These are phyloP conservation scores for Tilletia walkeri DNA, from an alignment of 1,284 basidiomycete species.

Conservation along the genomic window DNA sequence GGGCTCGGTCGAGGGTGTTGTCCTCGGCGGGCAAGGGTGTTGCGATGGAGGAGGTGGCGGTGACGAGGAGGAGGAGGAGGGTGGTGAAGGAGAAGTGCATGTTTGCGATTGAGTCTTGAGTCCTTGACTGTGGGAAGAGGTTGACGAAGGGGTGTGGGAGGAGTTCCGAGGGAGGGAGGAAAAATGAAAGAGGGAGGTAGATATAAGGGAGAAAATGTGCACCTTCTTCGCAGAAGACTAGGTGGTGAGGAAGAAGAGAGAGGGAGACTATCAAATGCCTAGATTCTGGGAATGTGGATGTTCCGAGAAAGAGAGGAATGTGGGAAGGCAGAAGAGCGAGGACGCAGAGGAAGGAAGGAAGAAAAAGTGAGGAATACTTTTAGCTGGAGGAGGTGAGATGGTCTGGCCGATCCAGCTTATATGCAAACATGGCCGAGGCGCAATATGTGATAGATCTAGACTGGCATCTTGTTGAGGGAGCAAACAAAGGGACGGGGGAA, in stretches of 20 bases:
- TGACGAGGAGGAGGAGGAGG: neutral
- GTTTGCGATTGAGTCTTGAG: neutral
- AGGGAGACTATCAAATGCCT: neutral
- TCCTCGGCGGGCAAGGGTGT: neutral
- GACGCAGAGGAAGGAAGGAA: neutral
- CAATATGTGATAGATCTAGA: too few relatives aligned
- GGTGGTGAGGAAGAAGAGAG: neutral
- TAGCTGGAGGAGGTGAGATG: too few relatives aligned
- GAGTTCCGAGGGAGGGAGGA: neutral
- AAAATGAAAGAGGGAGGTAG: neutral
- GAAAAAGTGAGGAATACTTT: too few relatives aligned
- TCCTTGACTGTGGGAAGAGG: too few relatives aligned
- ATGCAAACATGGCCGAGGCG: too few relatives aligned
- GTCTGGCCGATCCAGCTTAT: too few relatives aligned
- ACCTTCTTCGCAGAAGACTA: conserved; percentile 6
- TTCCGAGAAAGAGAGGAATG: neutral
- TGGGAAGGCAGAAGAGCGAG: neutral
- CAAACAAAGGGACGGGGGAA: too few relatives aligned
- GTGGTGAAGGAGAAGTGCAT: neutral
- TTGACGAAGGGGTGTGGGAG: neutral
- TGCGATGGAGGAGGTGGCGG: neutral
- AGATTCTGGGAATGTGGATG: neutral
- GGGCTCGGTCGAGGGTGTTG: neutral
- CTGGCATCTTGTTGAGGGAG: too few relatives aligned
- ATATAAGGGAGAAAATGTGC: neutral